These are phyloP conservation scores for Ganoderma boninense DNA, from an alignment of 1,284 basidiomycete species.

Conservation along the genomic window DNA sequence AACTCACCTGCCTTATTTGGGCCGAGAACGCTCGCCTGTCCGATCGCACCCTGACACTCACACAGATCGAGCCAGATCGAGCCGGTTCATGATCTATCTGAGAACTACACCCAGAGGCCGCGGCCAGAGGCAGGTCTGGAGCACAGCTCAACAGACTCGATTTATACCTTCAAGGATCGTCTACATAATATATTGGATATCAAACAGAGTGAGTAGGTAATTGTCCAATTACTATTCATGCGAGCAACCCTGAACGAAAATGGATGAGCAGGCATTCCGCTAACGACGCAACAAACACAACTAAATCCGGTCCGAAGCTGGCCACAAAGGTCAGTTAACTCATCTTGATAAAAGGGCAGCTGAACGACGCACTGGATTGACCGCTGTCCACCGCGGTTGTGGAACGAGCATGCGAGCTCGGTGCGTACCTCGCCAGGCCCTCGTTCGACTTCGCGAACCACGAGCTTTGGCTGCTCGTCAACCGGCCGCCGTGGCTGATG, in stretches of 20 bases:
- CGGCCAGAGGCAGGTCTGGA: not conserved
- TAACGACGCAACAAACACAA: not conserved
- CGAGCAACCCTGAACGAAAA: not conserved
- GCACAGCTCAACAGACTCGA: not conserved
- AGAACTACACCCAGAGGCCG: not conserved
- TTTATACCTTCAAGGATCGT: not conserved
- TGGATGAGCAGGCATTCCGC: not conserved
- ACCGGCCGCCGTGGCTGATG: slow-evolving; percentile 16
- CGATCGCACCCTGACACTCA: not conserved
- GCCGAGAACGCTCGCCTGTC: not conserved
- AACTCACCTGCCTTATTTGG: not conserved
- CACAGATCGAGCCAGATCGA: not conserved
- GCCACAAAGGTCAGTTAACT: not conserved
- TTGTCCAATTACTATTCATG: not conserved
- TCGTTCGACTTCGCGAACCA: slow-evolving; percentile 27
- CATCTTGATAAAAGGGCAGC: not conserved
- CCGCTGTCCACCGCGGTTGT: slow-evolving; percentile 28
- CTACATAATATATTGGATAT: not conserved
- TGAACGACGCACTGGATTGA: slow-evolving; percentile 8
- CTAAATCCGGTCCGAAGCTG: not conserved
- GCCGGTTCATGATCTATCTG: not conserved
- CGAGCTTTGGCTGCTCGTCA: slow-evolving; percentile 23
- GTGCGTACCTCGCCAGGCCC: slow-evolving; percentile 13
- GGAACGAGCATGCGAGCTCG: slow-evolving; percentile 29
- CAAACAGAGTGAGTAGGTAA: not conserved